A percentile compares a stretch with the other conserved stretches of the same genome.
These are phyloP conservation scores for Silene vulgaris DNA, from an alignment of 179 eudicot genomes.

Conservation along the genomic window DNA sequence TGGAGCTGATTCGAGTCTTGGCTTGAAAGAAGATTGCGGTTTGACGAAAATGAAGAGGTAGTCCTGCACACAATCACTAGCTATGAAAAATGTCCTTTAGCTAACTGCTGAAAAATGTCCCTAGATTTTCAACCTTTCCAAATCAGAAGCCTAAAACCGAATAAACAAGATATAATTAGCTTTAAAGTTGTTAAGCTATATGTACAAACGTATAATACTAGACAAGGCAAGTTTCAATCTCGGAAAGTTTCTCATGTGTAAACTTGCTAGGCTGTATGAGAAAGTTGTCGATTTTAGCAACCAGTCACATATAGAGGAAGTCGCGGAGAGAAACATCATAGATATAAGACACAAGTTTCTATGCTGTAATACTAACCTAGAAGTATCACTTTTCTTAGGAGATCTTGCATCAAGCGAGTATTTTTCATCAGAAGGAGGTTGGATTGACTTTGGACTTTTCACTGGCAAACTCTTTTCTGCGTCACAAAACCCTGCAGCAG, in stretches of 20 bases:
- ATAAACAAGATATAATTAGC: too few relatives aligned
- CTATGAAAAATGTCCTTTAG: background rate
- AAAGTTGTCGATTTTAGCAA: too few relatives aligned
- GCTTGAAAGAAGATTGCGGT: constrained; percentile 48
- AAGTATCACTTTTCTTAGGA: constrained; percentile 34
- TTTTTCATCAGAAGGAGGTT: constrained; percentile 28
- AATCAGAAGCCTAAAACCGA: background rate
- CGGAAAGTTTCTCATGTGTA: too few relatives aligned
- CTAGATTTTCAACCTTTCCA: background rate
- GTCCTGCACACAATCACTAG: constrained; percentile 24
- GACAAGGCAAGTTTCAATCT: too few relatives aligned
- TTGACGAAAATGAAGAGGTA: constrained; percentile 46
- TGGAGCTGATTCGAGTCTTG: constrained; percentile 42
- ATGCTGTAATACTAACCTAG: constrained; percentile 41
- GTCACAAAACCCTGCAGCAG: constrained; percentile 37
- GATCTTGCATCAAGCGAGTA: constrained; percentile 24
- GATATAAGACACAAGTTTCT: background rate
- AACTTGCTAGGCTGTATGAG: too few relatives aligned
- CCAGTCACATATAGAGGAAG: background rate
- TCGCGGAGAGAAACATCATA: background rate
- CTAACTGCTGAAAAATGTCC: background rate
- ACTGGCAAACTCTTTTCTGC: constrained; percentile 34
- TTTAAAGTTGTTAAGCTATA: too few relatives aligned
- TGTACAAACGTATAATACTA: too few relatives aligned
- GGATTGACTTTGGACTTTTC: constrained; percentile 33